phyloP scores from a whole-genome alignment of 2,329 filamentous ascomycete genomes.

The Colletotrichum shisoi region DNA sequence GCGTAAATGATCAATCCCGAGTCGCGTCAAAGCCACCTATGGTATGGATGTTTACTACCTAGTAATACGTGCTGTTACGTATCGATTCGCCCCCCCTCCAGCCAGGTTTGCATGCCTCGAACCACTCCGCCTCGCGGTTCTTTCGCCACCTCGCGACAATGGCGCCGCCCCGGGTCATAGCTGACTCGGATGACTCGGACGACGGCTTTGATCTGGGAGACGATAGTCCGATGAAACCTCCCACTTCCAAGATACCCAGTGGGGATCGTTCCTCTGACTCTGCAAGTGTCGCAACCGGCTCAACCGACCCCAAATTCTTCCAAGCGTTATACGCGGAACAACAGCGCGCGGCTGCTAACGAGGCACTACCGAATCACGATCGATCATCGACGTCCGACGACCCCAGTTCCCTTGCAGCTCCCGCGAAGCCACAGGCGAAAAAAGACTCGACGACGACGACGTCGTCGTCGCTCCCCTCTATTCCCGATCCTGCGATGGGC shows the following conservation, averaged over 20 bases:
- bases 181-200: slow-evolving; percentile 40
- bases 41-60: not conserved
- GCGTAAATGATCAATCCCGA: not conserved
- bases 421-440: not conserved
- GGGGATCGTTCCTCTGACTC: slow-evolving; percentile 43
- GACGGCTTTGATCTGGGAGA: slow-evolving; percentile 20
- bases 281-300: slow-evolving; percentile 47
- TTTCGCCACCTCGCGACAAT: slow-evolving; percentile 33
- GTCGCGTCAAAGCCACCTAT: not conserved
- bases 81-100: slow-evolving; percentile 25
- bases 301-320: slow-evolving; percentile 60
- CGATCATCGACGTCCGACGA: not conserved
- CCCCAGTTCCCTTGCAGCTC: slow-evolving; percentile 2
- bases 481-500: slow-evolving; percentile 44
- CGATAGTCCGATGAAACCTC: slow-evolving; percentile 29
- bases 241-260: slow-evolving; percentile 11
- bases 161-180: slow-evolving; percentile 36
- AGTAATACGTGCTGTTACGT: slow-evolving; percentile 4
- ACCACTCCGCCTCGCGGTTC: slow-evolving; percentile 3
- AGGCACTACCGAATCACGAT: not conserved
- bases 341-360: slow-evolving; percentile 44
- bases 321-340: slow-evolving; percentile 58
- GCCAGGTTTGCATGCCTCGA: slow-evolving; percentile 3
- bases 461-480: slow-evolving; percentile 41
- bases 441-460: not conserved